phyloP scores from a whole-genome alignment of 192 early-diverging fungal species.

The Coemansia umbellata region DNA sequence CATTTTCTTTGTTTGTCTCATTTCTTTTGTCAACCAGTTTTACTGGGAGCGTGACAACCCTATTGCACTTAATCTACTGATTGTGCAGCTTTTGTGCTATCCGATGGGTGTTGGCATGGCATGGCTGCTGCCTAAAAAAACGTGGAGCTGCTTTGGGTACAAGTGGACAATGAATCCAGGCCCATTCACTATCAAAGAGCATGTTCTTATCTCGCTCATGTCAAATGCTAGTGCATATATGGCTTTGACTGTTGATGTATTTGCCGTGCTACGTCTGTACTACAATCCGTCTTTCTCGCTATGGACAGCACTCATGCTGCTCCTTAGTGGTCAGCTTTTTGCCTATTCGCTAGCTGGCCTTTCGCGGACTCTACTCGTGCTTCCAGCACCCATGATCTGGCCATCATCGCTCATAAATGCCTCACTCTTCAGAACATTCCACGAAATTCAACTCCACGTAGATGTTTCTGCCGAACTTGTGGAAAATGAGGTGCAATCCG shows the following conservation, averaged over 20 bases:
- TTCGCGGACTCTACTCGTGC: slow-evolving; percentile 72
- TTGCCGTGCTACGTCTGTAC: slow-evolving; percentile 62
- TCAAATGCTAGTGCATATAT: slow-evolving; percentile 68
- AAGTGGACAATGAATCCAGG: slow-evolving; percentile 70
- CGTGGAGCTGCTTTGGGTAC: slow-evolving; percentile 53
- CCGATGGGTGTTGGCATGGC: slow-evolving; percentile 70
- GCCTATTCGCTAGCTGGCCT: slow-evolving; percentile 70
- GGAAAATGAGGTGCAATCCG: neutral
- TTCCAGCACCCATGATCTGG: slow-evolving; percentile 86
- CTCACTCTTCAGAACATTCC: slow-evolving; percentile 74
- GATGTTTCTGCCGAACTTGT: neutral
- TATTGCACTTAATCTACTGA: slow-evolving; percentile 62
- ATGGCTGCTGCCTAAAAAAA: slow-evolving; percentile 55
- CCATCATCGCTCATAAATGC: slow-evolving; percentile 73
- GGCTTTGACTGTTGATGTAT: slow-evolving; percentile 70
- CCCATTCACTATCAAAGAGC: slow-evolving; percentile 86
- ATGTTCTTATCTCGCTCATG: slow-evolving; percentile 80
- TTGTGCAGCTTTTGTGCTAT: slow-evolving; percentile 73
- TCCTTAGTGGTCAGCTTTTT: slow-evolving; percentile 66
- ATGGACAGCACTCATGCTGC: slow-evolving; percentile 58
- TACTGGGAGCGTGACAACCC: slow-evolving; percentile 86
- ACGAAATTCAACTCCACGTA: slow-evolving; percentile 41
- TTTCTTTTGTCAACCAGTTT: slow-evolving; percentile 75
- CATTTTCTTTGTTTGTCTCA: slow-evolving; percentile 59
- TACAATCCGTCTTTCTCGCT: slow-evolving; percentile 65